Conservation (phyloP, 148 eudicot genomes). For the Arctostaphylos glauca region DNA sequence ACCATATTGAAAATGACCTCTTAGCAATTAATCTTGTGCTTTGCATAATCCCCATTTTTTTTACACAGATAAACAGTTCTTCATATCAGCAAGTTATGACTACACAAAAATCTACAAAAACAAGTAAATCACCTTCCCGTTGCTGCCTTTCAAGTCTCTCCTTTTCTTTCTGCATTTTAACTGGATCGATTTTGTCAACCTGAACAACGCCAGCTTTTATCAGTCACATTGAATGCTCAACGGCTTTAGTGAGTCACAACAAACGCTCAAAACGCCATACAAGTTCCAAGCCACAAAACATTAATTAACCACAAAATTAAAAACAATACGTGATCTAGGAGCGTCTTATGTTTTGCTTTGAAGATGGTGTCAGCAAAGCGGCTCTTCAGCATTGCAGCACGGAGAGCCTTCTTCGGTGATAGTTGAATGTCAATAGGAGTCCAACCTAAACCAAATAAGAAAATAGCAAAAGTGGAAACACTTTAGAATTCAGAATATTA, state of each 20-base stretch:
- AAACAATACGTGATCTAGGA: constrained; percentile 39
- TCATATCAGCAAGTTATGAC: neutral
- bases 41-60: neutral
- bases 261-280: neutral
- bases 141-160: constrained; percentile 53
- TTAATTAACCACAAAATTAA: neutral
- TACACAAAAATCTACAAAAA: neutral
- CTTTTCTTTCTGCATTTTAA: constrained; percentile 48
- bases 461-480: neutral
- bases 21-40: neutral
- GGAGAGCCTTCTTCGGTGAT: constrained; percentile 69
- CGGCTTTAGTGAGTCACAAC: neutral
- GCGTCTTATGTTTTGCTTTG: constrained; percentile 60
- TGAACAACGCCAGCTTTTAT: constrained; percentile 17
- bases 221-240: neutral
- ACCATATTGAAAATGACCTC: neutral
- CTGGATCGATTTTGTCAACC: constrained; percentile 43
- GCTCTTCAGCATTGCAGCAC: constrained; percentile 72
- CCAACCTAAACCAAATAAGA: constrained; percentile 36
- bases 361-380: constrained; percentile 79
- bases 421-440: constrained; percentile 39
- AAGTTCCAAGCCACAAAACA: neutral
- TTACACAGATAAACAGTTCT: neutral
- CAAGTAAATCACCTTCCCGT: constrained; percentile 44
- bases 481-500: neutral